phyloP scores from a whole-genome alignment of 495 filamentous ascomycete species.

The Chaetomium cochliodes region DNA sequence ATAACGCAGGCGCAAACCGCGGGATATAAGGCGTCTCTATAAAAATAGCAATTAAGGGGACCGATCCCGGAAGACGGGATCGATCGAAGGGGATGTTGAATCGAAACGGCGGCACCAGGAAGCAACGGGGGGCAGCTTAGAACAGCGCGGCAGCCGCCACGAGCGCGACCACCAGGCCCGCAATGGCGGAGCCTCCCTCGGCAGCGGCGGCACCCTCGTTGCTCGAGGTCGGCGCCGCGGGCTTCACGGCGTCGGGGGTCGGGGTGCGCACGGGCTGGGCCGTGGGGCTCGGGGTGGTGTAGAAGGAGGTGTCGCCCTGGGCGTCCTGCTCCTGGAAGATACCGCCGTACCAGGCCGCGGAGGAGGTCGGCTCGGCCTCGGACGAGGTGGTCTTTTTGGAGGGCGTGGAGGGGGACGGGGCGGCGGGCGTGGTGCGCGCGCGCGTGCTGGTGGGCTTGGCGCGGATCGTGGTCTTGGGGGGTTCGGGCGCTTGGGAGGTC shows the following conservation, averaged over 20 bases:
- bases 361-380: constrained; percentile 24
- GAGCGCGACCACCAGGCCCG: constrained; percentile 49
- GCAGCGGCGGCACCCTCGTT: constrained; percentile 42
- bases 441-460: constrained; percentile 1
- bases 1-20: constrained; percentile 1
- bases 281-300: constrained; percentile 3
- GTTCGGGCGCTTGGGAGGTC: constrained; percentile 15
- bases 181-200: constrained; percentile 44
- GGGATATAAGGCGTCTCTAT: constrained; percentile 3
- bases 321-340: constrained; percentile 40
- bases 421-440: constrained; percentile 8
- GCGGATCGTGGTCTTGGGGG: constrained; percentile 21
- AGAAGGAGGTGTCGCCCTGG: constrained; percentile 10
- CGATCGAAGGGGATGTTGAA: background rate
- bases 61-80: background rate
- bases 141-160: constrained; percentile 47
- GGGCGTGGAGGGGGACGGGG: background rate
- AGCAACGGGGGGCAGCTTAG: constrained; percentile 25
- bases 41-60: background rate
- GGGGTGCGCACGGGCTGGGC: constrained; percentile 12
- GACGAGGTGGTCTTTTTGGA: constrained; percentile 16
- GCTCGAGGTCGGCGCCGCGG: constrained; percentile 27
- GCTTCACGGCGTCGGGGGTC: constrained; percentile 10
- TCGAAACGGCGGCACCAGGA: background rate
- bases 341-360: constrained; percentile 22